phyloP scores from a whole-genome alignment of 1,139 yeast genomes.

The Sugiyamaella paludigena region DNA sequence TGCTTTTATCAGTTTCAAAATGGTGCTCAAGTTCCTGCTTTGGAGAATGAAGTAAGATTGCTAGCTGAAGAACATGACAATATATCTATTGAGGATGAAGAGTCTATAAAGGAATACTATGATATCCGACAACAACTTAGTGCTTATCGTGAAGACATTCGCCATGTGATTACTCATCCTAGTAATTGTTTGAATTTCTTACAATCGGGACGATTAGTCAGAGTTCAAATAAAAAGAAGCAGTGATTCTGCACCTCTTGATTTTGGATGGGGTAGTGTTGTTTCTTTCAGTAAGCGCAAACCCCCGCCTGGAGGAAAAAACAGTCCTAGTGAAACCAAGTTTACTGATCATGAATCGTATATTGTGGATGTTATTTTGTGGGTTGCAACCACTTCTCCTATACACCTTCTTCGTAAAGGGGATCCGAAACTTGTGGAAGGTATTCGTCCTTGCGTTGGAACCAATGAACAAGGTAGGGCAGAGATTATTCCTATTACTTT shows the following conservation, averaged over 20 bases:
- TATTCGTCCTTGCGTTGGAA: conserved; percentile 69
- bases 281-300: conserved; percentile 66
- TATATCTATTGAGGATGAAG: conserved; percentile 69
- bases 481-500: conserved; percentile 84
- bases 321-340: conserved; percentile 34
- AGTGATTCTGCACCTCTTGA: conserved; percentile 40
- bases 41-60: conserved; percentile 63
- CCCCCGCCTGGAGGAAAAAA: conserved; percentile 12
- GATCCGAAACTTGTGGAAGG: conserved; percentile 83
- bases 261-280: conserved; percentile 95
- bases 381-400: conserved; percentile 69
- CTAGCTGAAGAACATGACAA: conserved; percentile 50
- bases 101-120: conserved; percentile 72
- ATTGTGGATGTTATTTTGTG: conserved; percentile 69
- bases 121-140: conserved; percentile 72
- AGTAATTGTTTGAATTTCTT: conserved; percentile 77
- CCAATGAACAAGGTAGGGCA: conserved; percentile 68
- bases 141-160: conserved; percentile 70
- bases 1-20: conserved; percentile 96
- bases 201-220: conserved; percentile 84
- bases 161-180: conserved; percentile 89
- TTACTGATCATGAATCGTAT: conserved; percentile 82
- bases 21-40: conserved; percentile 80
- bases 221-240: conserved; percentile 49
- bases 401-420: conserved; percentile 39